Evolutionary conservation across 768 basidiomycete species (phyloP).

Genomic region (Leucocoprinus sp.): DNA sequence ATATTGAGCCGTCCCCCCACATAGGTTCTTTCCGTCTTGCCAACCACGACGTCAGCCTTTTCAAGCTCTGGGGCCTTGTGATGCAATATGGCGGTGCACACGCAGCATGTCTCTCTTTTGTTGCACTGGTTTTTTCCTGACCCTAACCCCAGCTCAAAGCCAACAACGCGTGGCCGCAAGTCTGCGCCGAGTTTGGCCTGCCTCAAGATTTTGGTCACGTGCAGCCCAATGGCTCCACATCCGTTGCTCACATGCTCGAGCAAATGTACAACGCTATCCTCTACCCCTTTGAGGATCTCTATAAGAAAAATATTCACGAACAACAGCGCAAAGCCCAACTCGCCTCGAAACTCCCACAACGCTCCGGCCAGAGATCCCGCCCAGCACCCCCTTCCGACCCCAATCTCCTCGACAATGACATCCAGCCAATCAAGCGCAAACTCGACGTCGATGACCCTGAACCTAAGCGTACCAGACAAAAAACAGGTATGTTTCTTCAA

Average conservation of each 20-base stretch:
- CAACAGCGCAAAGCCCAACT: slow-evolving; percentile 48
- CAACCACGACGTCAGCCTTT: slow-evolving; percentile 70
- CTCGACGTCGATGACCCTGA: slow-evolving; percentile 58
- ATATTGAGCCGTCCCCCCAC: slow-evolving; percentile 55
- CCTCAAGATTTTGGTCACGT: slow-evolving; percentile 45
- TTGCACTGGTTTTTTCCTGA: slow-evolving; percentile 11
- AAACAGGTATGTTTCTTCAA: slow-evolving; percentile 47
- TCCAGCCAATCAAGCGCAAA: slow-evolving; percentile 66
- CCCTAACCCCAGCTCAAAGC: slow-evolving; percentile 33
- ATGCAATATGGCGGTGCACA: slow-evolving; percentile 50
- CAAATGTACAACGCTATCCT: slow-evolving; percentile 58
- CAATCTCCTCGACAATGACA: slow-evolving; percentile 48
- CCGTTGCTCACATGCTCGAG: slow-evolving; percentile 43
- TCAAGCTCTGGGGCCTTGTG: slow-evolving; percentile 62
- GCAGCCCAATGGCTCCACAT: slow-evolving; percentile 37
- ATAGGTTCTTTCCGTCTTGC: slow-evolving; percentile 59
- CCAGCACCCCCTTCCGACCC: slow-evolving; percentile 19
- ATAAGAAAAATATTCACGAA: slow-evolving; percentile 53
- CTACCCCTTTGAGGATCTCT: slow-evolving; percentile 64
- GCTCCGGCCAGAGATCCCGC: too few species aligned
- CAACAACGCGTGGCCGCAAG: slow-evolving; percentile 47
- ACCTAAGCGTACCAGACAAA: slow-evolving; percentile 63
- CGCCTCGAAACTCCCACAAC: slow-evolving; percentile 33
- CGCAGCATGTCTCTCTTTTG: slow-evolving; percentile 38
- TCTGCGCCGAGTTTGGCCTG: slow-evolving; percentile 51